Percentiles rank a stretch among this genome's conserved stretches.
Evolutionary conservation across 352 stramenopile genomes (phyloP).

Genomic region (Phytophthora boehmeriae): DNA sequence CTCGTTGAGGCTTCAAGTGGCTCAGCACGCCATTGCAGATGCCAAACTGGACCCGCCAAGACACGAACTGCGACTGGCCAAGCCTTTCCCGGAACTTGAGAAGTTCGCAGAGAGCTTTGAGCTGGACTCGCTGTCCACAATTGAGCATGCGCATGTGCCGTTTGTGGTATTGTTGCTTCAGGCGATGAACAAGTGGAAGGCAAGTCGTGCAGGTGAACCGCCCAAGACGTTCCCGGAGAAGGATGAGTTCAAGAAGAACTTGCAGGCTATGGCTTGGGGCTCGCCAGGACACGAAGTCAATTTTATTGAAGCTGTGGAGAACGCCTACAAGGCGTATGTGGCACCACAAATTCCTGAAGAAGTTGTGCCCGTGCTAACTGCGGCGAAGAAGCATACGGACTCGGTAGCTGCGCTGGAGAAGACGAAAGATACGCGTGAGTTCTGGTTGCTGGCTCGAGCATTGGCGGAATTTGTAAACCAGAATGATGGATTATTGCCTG

Average conservation of each 20-base stretch:
- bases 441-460: slow-evolving; percentile 82
- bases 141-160: slow-evolving; percentile 93
- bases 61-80: slow-evolving; percentile 90
- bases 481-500: slow-evolving; percentile 69
- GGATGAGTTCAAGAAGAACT: slow-evolving; percentile 82
- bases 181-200: slow-evolving; percentile 63
- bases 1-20: slow-evolving; percentile 88
- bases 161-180: slow-evolving; percentile 94
- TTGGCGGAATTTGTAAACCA: slow-evolving; percentile 80
- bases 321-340: slow-evolving; percentile 94
- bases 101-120: slow-evolving; percentile 61
- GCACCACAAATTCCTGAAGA: slow-evolving; percentile 82
- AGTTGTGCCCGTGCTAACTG: slow-evolving; percentile 62
- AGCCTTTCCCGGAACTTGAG: slow-evolving; percentile 75
- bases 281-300: slow-evolving; percentile 91
- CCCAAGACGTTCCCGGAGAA: slow-evolving; percentile 91
- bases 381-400: slow-evolving; percentile 31
- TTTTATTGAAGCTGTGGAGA: slow-evolving; percentile 93
- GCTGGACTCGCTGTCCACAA: slow-evolving; percentile 70
- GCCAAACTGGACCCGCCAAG: slow-evolving; percentile 86
- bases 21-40: slow-evolving; percentile 89
- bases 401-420: slow-evolving; percentile 37
- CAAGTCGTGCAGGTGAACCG: slow-evolving; percentile 40
- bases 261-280: slow-evolving; percentile 68
- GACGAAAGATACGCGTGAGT: slow-evolving; percentile 55